Evolutionary conservation across 2,329 filamentous ascomycete genomes (phyloP), one percentile per base, ranked within the genome.

Genomic region (Nemania serpens): DNA sequence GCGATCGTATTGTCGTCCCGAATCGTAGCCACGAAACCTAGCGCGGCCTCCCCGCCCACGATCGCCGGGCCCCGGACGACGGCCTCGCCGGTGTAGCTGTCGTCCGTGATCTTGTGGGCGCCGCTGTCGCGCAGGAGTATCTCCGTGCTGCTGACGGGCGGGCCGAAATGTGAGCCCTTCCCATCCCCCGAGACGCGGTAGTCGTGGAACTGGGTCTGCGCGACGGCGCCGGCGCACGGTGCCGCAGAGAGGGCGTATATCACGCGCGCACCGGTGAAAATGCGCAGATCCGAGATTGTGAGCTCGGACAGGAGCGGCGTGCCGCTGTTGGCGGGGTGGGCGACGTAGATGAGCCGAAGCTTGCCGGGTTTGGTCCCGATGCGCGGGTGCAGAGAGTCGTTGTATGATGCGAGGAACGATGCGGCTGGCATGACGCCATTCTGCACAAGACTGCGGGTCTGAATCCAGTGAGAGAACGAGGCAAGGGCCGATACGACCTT

Each of bases 121-220:
- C 78, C 78, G 34, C 79, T 86, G 71, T 92, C 89, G 68, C 82
- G 84, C 62, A 97, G 74, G 70, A 90, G 84, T 41, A 97, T 75
- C 78, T 98, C 94, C 1, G 94, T 84, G 68, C 87, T 89, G 65
- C 89, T 91, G 42, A 95, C 73, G 2, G 94, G 93, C 10, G 89
- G 82, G 2, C 95, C 95, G 71, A 98, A 97, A 74, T 96, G 93
- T 11, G 81, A 79, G 56, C 75, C 78, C 61, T 73, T 73, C 11
- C 75, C 76, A 57, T 68, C 65, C 65, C 73, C 75, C 39, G 76
- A 78, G 63, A 83, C 81, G 66, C 94, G 82, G 75, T 98, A 98
- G 74, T 98, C 94, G 72, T 91, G 96, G 41, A 93, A 83, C 63
- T 91, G 88, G 7, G 91, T 96, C 77, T 98, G 94, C 1, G 89